A percentile compares a stretch with the other conserved stretches of the same genome.
Evolutionary conservation across 176 grass and related monocot genomes (phyloP).

Genomic region (Metroxylon sagu): DNA sequence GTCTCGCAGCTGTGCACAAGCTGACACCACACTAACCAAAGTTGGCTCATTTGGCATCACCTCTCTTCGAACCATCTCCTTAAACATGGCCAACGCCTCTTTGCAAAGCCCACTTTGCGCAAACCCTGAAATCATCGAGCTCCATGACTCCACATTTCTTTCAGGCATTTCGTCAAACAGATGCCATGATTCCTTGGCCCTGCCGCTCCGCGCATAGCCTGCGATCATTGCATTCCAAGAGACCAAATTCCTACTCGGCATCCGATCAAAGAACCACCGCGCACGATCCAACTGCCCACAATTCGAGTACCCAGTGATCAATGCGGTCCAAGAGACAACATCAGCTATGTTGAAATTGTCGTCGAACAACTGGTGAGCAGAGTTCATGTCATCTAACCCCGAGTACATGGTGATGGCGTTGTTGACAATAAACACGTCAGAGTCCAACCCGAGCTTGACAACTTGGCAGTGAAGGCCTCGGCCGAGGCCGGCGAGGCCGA

Average conservation of each 20-base stretch:
- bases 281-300: conserved; percentile 7
- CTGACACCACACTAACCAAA: conserved; percentile 31
- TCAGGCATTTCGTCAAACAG: conserved; percentile 20
- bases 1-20: conserved; percentile 29
- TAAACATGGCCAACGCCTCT: conserved; percentile 14
- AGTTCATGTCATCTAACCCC: conserved; percentile 4
- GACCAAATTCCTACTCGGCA: conserved; percentile 9
- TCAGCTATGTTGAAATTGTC: conserved; percentile 6
- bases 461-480: conserved; percentile 35
- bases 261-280: conserved; percentile 18
- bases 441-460: conserved; percentile 17
- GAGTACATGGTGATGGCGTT: conserved; percentile 25
- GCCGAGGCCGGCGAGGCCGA: conserved; percentile 6
- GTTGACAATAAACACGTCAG: conserved; percentile 17
- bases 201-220: conserved; percentile 8
- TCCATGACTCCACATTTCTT: conserved; percentile 18
- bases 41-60: conserved; percentile 13
- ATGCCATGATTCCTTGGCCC: not conserved
- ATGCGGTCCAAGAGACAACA: conserved; percentile 22
- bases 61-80: conserved; percentile 2
- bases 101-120: conserved; percentile 5
- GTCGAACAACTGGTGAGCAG: conserved; percentile 19
- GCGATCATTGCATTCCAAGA: conserved; percentile 24
- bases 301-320: conserved; percentile 21
- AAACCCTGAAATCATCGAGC: conserved; percentile 22